Conservation (phyloP, 2,329 filamentous ascomycete genomes). For the Teratosphaeria destructans region DNA sequence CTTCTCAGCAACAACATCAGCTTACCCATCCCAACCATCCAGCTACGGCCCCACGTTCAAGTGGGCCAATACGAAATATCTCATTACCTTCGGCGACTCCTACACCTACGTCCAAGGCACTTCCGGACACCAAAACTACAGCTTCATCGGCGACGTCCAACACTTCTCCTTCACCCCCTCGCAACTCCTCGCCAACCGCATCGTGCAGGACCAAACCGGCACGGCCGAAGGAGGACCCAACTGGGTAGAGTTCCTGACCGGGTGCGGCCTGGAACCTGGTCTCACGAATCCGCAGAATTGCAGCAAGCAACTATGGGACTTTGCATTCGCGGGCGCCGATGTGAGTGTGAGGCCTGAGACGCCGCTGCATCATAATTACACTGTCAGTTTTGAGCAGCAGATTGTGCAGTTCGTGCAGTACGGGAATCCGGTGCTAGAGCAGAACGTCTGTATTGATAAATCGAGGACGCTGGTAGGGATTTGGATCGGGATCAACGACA, state of each 20-base stretch:
- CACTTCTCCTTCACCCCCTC: conserved; percentile 36
- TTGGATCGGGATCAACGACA: conserved; percentile 49
- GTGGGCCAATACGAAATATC: conserved; percentile 9
- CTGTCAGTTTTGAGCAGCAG: conserved; percentile 2
- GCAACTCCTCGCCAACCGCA: conserved; percentile 37
- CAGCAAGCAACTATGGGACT: conserved; percentile 4
- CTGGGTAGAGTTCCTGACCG: conserved; percentile 45
- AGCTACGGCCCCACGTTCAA: not conserved
- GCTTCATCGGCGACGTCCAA: conserved; percentile 45
- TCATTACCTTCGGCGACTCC: conserved; percentile 41
- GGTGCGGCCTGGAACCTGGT: conserved; percentile 33
- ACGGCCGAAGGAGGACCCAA: conserved; percentile 45
- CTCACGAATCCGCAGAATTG: conserved; percentile 2
- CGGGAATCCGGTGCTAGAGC: conserved; percentile 2
- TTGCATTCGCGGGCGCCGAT: conserved; percentile 4
- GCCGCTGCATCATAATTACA: conserved; percentile 4
- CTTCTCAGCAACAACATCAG: not conserved
- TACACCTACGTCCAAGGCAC: conserved; percentile 47
- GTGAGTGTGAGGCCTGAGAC: not conserved
- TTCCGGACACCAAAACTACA: conserved; percentile 40
- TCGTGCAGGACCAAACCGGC: conserved; percentile 42
- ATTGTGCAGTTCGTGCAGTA: conserved; percentile 1
- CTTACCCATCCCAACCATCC: not conserved
- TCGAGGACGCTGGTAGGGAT: conserved; percentile 32
- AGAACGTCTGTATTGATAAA: not conserved